Conservation (phyloP, 1,284 basidiomycete genomes). For the Lentinula novae-zelandiae region DNA sequence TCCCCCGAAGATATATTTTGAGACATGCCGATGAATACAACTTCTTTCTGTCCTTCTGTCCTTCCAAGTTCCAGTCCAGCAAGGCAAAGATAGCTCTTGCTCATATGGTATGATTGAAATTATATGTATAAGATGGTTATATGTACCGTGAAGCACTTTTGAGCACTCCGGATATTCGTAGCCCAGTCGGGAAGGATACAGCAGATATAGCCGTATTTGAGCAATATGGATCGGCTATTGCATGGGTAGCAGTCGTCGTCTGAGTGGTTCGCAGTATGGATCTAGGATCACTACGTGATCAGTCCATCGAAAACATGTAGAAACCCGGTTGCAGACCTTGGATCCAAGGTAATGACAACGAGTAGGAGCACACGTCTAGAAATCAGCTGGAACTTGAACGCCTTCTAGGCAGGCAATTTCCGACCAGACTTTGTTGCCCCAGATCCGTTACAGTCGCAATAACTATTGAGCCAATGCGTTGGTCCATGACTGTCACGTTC, state of each 20-base stretch:
- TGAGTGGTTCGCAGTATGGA: not conserved
- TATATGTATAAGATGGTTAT: not conserved
- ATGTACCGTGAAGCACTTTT: not conserved
- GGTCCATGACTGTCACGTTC: conserved; percentile 94
- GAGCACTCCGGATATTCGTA: not conserved
- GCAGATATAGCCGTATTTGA: not conserved
- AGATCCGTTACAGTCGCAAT: conserved; percentile 78
- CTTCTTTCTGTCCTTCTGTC: not conserved
- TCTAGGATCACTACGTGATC: conserved; percentile 24
- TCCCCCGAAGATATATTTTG: not conserved
- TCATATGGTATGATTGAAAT: not conserved
- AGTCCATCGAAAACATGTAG: conserved; percentile 50
- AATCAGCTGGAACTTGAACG: conserved; percentile 24
- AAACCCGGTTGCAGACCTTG: conserved; percentile 22
- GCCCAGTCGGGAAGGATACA: not conserved
- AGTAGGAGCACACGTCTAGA: not conserved
- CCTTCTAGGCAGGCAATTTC: conserved; percentile 75
- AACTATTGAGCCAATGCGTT: conserved; percentile 91
- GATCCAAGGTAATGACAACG: conserved; percentile 27
- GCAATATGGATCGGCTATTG: not conserved
- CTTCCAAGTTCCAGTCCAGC: not conserved
- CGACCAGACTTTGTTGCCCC: conserved; percentile 65
- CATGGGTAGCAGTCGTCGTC: not conserved
- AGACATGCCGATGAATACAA: not conserved
- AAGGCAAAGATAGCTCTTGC: not conserved